These are phyloP conservation scores for Calonectria hongkongensis DNA, from an alignment of 2,329 filamentous ascomycete genomes.

Conservation along the genomic window DNA sequence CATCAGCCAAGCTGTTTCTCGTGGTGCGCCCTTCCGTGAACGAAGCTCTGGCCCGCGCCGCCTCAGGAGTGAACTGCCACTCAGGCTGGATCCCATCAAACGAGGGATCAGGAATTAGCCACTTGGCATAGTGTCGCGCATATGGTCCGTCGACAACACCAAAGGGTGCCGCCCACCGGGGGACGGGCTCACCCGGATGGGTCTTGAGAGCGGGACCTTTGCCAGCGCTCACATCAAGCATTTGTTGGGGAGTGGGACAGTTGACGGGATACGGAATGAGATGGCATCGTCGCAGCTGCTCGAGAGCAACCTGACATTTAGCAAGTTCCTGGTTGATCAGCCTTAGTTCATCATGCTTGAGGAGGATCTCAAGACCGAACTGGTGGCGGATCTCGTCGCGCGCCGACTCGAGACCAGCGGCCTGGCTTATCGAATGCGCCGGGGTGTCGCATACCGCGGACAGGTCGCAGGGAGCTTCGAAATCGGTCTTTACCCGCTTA, in stretches of 20 bases:
- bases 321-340: slow-evolving; percentile 97
- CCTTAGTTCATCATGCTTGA: slow-evolving; percentile 95
- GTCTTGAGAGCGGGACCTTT: slow-evolving; percentile 81
- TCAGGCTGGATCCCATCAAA: slow-evolving; percentile 83
- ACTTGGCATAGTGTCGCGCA: slow-evolving; percentile 94
- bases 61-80: slow-evolving; percentile 64
- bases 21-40: slow-evolving; percentile 83
- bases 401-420: slow-evolving; percentile 69
- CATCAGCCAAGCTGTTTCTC: slow-evolving; percentile 78
- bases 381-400: slow-evolving; percentile 88
- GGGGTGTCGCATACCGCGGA: slow-evolving; percentile 48
- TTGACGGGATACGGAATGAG: slow-evolving; percentile 91
- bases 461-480: slow-evolving; percentile 51
- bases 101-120: slow-evolving; percentile 90
- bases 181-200: slow-evolving; percentile 77
- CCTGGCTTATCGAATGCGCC: slow-evolving; percentile 43
- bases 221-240: slow-evolving; percentile 83
- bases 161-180: slow-evolving; percentile 89
- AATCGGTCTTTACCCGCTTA: slow-evolving; percentile 66
- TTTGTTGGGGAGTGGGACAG: slow-evolving; percentile 78
- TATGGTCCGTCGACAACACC: slow-evolving; percentile 95
- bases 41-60: slow-evolving; percentile 66
- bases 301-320: slow-evolving; percentile 94
- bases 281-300: slow-evolving; percentile 94
- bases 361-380: slow-evolving; percentile 91